A percentile compares a stretch with the other conserved stretches of the same genome.
phyloP scores from a whole-genome alignment of 2,329 filamentous ascomycete genomes.

The Trichoderma koningii region DNA sequence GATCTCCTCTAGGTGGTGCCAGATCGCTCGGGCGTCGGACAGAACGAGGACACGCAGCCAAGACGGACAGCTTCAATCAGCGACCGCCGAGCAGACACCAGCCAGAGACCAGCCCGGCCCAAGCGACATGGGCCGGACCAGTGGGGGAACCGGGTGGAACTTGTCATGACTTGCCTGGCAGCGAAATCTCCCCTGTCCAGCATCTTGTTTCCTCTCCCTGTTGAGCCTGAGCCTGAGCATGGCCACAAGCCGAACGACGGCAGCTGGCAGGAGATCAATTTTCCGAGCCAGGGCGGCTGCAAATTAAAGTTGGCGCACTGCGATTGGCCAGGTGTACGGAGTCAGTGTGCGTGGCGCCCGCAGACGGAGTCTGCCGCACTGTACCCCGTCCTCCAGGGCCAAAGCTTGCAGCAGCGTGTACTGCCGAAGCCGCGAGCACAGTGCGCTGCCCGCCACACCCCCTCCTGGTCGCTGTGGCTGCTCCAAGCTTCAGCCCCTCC shows the following conservation, averaged over 20 bases:
- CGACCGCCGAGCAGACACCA: no score
- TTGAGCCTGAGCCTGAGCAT: not conserved
- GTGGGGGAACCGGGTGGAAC: not conserved
- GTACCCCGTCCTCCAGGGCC: not conserved
- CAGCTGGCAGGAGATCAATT: constrained; percentile 24
- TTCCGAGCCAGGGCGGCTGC: constrained; percentile 18
- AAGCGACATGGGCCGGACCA: constrained; percentile 17
- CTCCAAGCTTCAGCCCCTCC: constrained; percentile 23
- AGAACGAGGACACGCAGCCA: not conserved
- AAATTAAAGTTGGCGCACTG: constrained; percentile 23
- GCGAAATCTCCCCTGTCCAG: not conserved
- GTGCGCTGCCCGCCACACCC: constrained; percentile 2
- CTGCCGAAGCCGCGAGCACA: constrained; percentile 12
- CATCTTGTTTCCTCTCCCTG: no score
- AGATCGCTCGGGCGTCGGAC: constrained; percentile 26
- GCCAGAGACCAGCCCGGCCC: not conserved
- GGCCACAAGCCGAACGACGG: constrained; percentile 15
- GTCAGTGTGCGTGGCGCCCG: not conserved
- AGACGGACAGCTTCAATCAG: no score
- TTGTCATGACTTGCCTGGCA: constrained; percentile 13
- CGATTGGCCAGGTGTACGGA: constrained; percentile 22
- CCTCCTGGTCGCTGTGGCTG: constrained; percentile 10
- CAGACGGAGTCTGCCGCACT: not conserved
- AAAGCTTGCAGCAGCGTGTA: not conserved
- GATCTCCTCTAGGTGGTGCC: constrained; percentile 26